phyloP scores from a whole-genome alignment of 2,329 filamentous ascomycete genomes.

The Aureobasidium subglaciale region DNA sequence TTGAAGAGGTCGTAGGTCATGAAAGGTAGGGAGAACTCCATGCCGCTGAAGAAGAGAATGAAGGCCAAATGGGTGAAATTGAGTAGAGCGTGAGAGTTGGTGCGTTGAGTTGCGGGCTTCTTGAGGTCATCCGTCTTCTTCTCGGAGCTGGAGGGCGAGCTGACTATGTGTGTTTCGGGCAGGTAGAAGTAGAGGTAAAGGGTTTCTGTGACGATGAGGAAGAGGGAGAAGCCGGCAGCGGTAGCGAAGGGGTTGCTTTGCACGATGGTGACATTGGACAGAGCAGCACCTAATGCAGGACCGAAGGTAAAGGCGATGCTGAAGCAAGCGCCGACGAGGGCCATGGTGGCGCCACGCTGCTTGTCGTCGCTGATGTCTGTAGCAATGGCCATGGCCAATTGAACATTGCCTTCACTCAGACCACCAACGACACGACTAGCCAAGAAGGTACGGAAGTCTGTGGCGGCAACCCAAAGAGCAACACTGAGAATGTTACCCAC shows the following conservation, averaged over 20 bases:
- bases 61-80: slow-evolving; percentile 85
- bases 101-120: slow-evolving; percentile 40
- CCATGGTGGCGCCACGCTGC: slow-evolving; percentile 86
- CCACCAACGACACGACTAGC: slow-evolving; percentile 89
- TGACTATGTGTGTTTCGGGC: slow-evolving; percentile 68
- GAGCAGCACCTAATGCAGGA: slow-evolving; percentile 79
- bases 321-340: slow-evolving; percentile 91
- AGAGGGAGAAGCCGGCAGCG: slow-evolving; percentile 79
- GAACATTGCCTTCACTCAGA: slow-evolving; percentile 92
- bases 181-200: slow-evolving; percentile 76
- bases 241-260: slow-evolving; percentile 89
- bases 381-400: slow-evolving; percentile 91
- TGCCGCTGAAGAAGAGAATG: slow-evolving; percentile 92
- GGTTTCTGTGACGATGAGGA: slow-evolving; percentile 79
- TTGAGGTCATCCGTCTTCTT: slow-evolving; percentile 15
- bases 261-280: slow-evolving; percentile 70
- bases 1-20: slow-evolving; percentile 93
- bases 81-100: slow-evolving; percentile 75
- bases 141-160: slow-evolving; percentile 14
- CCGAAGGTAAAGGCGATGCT: slow-evolving; percentile 96
- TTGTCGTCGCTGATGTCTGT: slow-evolving; percentile 88
- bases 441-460: slow-evolving; percentile 92
- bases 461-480: slow-evolving; percentile 85
- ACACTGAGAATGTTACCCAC: slow-evolving; percentile 86
- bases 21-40: slow-evolving; percentile 96